Conservation (phyloP, 2,329 filamentous ascomycete species). For the Phialophora macrospora region DNA sequence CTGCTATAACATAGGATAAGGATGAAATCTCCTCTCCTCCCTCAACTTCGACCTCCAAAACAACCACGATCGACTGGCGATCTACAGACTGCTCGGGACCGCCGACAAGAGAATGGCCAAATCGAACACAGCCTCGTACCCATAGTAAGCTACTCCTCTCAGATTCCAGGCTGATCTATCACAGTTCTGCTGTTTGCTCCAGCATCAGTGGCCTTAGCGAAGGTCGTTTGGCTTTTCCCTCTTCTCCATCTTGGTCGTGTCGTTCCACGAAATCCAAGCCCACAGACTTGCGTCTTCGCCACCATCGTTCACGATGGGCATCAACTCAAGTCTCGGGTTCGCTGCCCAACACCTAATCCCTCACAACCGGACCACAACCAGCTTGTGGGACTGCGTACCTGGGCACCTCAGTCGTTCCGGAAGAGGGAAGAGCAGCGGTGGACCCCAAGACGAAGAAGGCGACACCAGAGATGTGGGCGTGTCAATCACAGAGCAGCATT, state of each 20-base stretch:
- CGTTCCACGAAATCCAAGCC: slow-evolving; percentile 63
- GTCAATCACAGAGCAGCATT: slow-evolving; percentile 57
- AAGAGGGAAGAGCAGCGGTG: slow-evolving; percentile 49
- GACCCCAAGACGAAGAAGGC: slow-evolving; percentile 55
- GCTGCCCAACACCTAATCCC: slow-evolving; percentile 60
- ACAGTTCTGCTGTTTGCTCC: slow-evolving; percentile 58
- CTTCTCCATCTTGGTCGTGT: slow-evolving; percentile 49
- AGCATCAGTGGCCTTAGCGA: slow-evolving; percentile 60
- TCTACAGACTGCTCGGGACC: slow-evolving; percentile 13
- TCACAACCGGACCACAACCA: slow-evolving; percentile 57
- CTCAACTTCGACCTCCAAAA: slow-evolving; percentile 4
- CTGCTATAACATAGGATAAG: slow-evolving; percentile 7
- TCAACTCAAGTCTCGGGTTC: slow-evolving; percentile 57
- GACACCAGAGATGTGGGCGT: slow-evolving; percentile 63
- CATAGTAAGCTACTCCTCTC: slow-evolving; percentile 65
- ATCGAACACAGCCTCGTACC: slow-evolving; percentile 60
- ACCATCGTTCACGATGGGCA: slow-evolving; percentile 48
- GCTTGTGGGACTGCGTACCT: slow-evolving; percentile 64
- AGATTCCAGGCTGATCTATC: slow-evolving; percentile 60
- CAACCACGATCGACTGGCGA: slow-evolving; percentile 16
- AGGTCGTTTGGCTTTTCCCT: slow-evolving; percentile 52
- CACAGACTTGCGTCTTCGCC: slow-evolving; percentile 49
- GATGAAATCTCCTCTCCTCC: slow-evolving; percentile 6
- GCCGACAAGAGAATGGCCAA: slow-evolving; percentile 50
- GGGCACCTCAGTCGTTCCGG: slow-evolving; percentile 53